Evolutionary conservation across 2,329 filamentous ascomycete species (phyloP).

Genomic region (Stemphylium vesicarium): DNA sequence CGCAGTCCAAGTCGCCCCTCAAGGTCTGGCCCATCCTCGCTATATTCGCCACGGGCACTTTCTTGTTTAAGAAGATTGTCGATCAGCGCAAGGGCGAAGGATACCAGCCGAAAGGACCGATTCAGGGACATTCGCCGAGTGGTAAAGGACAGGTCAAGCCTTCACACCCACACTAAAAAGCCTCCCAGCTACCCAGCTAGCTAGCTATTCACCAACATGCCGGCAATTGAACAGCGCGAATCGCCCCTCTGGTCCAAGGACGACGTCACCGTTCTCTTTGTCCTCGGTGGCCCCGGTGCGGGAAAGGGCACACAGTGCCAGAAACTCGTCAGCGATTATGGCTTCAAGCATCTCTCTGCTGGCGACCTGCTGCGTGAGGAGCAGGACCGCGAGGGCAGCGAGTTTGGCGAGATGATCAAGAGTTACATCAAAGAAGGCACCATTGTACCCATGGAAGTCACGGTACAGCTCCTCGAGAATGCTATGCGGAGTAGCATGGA

Average conservation of each 20-base stretch:
- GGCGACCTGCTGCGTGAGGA: constrained; percentile 94
- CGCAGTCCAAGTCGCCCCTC: constrained; percentile 49
- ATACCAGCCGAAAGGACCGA: constrained; percentile 37
- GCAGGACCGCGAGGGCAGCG: constrained; percentile 81
- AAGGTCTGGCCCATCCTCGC: constrained; percentile 54
- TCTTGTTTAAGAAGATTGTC: constrained; percentile 55
- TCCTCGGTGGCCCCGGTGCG: constrained; percentile 92
- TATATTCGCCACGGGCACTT: constrained; percentile 56
- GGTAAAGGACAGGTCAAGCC: constrained; percentile 29
- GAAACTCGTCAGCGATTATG: constrained; percentile 83
- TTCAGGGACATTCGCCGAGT: constrained; percentile 42
- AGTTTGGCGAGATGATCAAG: constrained; percentile 93
- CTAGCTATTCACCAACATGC: constrained; percentile 34
- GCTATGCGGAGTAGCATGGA: constrained; percentile 78
- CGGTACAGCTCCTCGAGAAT: constrained; percentile 90
- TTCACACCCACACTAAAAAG: constrained; percentile 32
- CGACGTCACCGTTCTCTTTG: constrained; percentile 91
- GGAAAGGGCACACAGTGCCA: constrained; percentile 97
- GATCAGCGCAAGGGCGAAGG: constrained; percentile 52
- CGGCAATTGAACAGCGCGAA: constrained; percentile 56
- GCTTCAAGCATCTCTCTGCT: constrained; percentile 91
- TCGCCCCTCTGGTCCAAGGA: constrained; percentile 75
- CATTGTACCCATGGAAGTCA: constrained; percentile 99
- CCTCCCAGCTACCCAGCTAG: constrained; percentile 11
- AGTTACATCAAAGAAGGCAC: constrained; percentile 91